Conservation (phyloP, 768 basidiomycete species). For the Boletus reticulatus region DNA sequence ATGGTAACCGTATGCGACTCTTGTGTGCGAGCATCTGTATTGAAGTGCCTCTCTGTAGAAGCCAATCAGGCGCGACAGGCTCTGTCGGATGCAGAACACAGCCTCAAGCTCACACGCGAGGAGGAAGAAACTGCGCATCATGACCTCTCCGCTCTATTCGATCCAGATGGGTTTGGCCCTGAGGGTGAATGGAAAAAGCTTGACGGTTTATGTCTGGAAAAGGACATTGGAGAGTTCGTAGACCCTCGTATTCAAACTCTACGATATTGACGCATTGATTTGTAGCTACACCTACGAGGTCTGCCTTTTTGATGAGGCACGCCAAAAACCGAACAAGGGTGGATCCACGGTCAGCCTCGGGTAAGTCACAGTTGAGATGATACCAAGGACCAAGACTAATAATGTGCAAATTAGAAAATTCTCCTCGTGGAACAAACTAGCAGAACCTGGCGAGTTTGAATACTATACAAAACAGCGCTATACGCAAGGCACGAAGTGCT, state of each 20-base stretch:
- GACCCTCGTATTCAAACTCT: background rate
- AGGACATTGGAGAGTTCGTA: conserved; percentile 87
- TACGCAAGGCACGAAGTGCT: conserved; percentile 83
- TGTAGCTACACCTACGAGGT: conserved; percentile 90
- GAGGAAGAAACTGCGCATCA: conserved; percentile 54
- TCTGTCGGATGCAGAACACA: conserved; percentile 59
- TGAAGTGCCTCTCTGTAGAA: conserved; percentile 35
- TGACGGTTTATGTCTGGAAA: conserved; percentile 74
- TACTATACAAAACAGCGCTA: conserved; percentile 86
- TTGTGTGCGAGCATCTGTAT: background rate
- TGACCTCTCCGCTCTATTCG: conserved; percentile 66
- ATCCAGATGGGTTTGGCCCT: conserved; percentile 62
- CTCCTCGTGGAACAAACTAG: conserved; percentile 69
- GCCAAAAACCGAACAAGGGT: conserved; percentile 84
- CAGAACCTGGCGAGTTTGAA: conserved; percentile 56
- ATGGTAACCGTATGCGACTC: conserved; percentile 32
- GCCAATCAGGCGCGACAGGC: conserved; percentile 62
- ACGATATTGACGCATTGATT: conserved; percentile 6
- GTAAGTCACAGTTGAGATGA: conserved; percentile 44
- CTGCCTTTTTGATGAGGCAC: conserved; percentile 86
- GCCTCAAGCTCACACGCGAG: conserved; percentile 49
- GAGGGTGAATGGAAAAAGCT: conserved; percentile 97
- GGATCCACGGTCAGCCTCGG: conserved; percentile 77
- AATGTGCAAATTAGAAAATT: conserved; percentile 53
- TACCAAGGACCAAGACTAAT: background rate